These are phyloP conservation scores for Coprinopsis marcescibilis DNA, from an alignment of 768 basidiomycete genomes.

Conservation along the genomic window DNA sequence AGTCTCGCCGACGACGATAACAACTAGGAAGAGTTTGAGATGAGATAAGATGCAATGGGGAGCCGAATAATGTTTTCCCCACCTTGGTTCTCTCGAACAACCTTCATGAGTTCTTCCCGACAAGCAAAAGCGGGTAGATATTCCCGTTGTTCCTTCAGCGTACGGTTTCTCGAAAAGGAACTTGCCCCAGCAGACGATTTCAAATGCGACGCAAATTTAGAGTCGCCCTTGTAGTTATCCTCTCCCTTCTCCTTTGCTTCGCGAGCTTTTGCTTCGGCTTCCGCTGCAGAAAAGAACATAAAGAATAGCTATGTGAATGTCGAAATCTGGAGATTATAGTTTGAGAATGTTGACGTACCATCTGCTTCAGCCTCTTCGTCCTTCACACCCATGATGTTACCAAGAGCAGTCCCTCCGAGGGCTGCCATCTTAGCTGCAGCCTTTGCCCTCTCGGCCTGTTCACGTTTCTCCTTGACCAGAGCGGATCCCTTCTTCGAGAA, in stretches of 20 bases:
- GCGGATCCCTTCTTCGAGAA: conserved; percentile 97
- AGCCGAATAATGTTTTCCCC: conserved; percentile 12
- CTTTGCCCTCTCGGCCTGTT: conserved; percentile 93
- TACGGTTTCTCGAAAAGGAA: conserved; percentile 73
- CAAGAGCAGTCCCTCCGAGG: conserved; percentile 88
- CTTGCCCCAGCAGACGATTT: conserved; percentile 76
- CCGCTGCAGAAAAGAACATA: conserved; percentile 40
- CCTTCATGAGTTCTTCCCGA: conserved; percentile 84
- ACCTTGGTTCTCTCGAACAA: conserved; percentile 95
- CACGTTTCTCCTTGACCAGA: conserved; percentile 91
- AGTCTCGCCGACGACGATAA: conserved; percentile 98
- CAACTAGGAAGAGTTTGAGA: conserved; percentile 43
- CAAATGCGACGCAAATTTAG: conserved; percentile 94
- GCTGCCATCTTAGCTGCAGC: conserved; percentile 94
- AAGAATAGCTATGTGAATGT: conserved; percentile 70
- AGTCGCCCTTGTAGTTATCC: conserved; percentile 84
- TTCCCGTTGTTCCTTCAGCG: conserved; percentile 91
- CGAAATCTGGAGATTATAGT: conserved; percentile 40
- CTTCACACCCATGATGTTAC: conserved; percentile 96
- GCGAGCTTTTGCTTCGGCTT: conserved; percentile 43
- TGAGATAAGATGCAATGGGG: conserved; percentile 3
- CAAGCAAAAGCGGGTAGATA: conserved; percentile 98
- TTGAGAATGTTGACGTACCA: conserved; percentile 47
- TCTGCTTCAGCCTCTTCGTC: conserved; percentile 92
- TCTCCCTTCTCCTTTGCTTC: conserved; percentile 49